Conservation (phyloP, 2,329 filamentous ascomycete genomes). For the Ceratocystis albifundus region DNA sequence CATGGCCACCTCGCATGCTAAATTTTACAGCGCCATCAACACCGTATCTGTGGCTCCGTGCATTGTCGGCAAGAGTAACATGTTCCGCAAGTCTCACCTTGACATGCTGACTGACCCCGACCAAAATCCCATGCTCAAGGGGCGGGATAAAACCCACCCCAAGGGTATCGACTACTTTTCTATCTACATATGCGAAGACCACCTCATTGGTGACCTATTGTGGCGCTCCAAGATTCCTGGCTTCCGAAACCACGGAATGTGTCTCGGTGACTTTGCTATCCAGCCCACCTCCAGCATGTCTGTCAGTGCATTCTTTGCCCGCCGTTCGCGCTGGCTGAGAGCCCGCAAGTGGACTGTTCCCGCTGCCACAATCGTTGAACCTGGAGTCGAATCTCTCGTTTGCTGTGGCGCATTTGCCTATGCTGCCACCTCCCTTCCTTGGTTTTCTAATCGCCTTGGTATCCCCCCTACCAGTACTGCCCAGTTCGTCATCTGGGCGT, state of each 20-base stretch:
- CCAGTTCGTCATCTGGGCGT: slow-evolving; percentile 54
- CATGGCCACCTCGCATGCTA: slow-evolving; percentile 84
- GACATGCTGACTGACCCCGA: slow-evolving; percentile 53
- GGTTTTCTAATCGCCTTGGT: slow-evolving; percentile 41
- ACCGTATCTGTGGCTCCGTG: slow-evolving; percentile 83
- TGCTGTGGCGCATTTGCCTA: slow-evolving; percentile 74
- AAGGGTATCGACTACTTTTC: slow-evolving; percentile 86
- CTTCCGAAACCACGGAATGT: slow-evolving; percentile 68
- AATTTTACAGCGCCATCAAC: slow-evolving; percentile 97
- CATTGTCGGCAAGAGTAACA: slow-evolving; percentile 93
- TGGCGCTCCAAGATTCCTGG: slow-evolving; percentile 60
- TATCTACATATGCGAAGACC: slow-evolving; percentile 93
- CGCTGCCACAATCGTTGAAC: slow-evolving; percentile 80
- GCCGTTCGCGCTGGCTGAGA: slow-evolving; percentile 78
- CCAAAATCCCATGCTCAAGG: slow-evolving; percentile 34
- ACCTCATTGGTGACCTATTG: slow-evolving; percentile 82
- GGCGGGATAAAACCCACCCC: slow-evolving; percentile 30
- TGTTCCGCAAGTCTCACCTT: slow-evolving; percentile 90
- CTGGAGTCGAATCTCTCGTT: slow-evolving; percentile 77
- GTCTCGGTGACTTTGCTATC: slow-evolving; percentile 75
- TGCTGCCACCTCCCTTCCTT: slow-evolving; percentile 61
- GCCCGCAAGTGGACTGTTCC: slow-evolving; percentile 92
- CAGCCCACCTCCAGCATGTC: slow-evolving; percentile 82
- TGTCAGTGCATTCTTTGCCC: slow-evolving; percentile 61
- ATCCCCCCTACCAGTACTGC: slow-evolving; percentile 56